Evolutionary conservation across 352 stramenopile species (phyloP).

Genomic region (Globisporangium apiculatum): DNA sequence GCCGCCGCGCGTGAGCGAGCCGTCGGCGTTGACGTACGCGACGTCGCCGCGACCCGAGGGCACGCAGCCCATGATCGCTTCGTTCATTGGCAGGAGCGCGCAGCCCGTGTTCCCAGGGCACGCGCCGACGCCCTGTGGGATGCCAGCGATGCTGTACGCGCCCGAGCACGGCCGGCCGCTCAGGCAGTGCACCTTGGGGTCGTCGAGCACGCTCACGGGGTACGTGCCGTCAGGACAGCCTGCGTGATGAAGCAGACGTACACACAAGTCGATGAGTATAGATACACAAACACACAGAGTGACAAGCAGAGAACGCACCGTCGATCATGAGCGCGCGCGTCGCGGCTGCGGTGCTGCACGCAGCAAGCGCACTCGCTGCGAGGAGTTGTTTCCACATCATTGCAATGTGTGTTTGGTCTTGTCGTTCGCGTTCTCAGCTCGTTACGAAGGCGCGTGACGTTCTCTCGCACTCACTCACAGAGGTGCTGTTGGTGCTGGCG

Average conservation of each 20-base stretch:
- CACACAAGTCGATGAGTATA: background rate
- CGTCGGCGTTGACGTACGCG: constrained; percentile 66
- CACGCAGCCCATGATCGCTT: constrained; percentile 66
- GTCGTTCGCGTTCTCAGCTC: background rate
- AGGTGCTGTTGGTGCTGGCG: background rate
- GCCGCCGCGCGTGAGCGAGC: constrained; percentile 45
- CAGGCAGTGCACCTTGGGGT: constrained; percentile 44
- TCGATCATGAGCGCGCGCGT: constrained; percentile 12
- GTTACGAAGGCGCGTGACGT: background rate
- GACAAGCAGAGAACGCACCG: constrained; percentile 1
- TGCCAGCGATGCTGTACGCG: constrained; percentile 39
- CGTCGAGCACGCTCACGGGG: constrained; percentile 62
- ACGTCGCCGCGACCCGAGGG: constrained; percentile 37
- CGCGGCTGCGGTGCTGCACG: background rate
- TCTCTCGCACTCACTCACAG: background rate
- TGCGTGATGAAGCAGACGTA: constrained; percentile 11
- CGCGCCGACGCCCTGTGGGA: constrained; percentile 39
- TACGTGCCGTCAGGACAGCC: constrained; percentile 37
- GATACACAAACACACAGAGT: background rate
- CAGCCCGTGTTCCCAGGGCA: constrained; percentile 49
- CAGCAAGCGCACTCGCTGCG: constrained; percentile 5
- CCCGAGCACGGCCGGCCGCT: constrained; percentile 47
- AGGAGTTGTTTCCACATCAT: constrained; percentile 13
- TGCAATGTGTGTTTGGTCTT: background rate
- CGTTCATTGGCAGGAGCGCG: constrained; percentile 47